phyloP scores from a whole-genome alignment of 139 green algal species.

The Gonium pectorale region DNA sequence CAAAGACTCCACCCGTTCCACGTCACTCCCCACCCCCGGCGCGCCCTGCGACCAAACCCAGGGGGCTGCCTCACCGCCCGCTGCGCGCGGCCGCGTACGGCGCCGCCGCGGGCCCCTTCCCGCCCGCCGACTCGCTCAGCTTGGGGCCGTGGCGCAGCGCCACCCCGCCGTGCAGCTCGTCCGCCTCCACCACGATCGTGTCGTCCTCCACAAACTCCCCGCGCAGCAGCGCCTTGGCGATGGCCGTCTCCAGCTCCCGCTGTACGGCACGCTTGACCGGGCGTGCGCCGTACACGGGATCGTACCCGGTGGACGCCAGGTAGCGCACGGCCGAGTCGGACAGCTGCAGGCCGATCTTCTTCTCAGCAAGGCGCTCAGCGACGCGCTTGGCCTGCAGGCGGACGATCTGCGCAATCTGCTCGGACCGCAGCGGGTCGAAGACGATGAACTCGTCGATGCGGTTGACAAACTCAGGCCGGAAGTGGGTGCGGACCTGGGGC shows the following conservation, averaged over 20 bases:
- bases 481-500: slow-evolving; percentile 89
- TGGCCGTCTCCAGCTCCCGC: slow-evolving; percentile 89
- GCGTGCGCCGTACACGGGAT: slow-evolving; percentile 90
- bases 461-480: slow-evolving; percentile 99
- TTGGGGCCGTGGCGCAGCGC: slow-evolving; percentile 48
- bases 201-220: slow-evolving; percentile 68
- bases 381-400: slow-evolving; percentile 67
- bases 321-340: slow-evolving; percentile 80
- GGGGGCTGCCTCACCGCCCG: too few species aligned
- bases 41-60: too few species aligned
- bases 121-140: not conserved
- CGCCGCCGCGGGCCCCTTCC: not conserved
- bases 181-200: slow-evolving; percentile 65
- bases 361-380: slow-evolving; percentile 83
- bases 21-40: too few species aligned
- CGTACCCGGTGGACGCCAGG: slow-evolving; percentile 81
- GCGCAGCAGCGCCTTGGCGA: slow-evolving; percentile 78
- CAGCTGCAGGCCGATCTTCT: slow-evolving; percentile 93
- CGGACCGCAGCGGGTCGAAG: slow-evolving; percentile 90
- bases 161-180: slow-evolving; percentile 36
- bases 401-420: slow-evolving; percentile 93
- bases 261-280: slow-evolving; percentile 96
- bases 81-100: not conserved
- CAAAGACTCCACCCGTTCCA: too few species aligned
- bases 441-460: slow-evolving; percentile 98